phyloP scores from a whole-genome alignment of 73 alveolate species.

The Blepharisma japonicum region DNA sequence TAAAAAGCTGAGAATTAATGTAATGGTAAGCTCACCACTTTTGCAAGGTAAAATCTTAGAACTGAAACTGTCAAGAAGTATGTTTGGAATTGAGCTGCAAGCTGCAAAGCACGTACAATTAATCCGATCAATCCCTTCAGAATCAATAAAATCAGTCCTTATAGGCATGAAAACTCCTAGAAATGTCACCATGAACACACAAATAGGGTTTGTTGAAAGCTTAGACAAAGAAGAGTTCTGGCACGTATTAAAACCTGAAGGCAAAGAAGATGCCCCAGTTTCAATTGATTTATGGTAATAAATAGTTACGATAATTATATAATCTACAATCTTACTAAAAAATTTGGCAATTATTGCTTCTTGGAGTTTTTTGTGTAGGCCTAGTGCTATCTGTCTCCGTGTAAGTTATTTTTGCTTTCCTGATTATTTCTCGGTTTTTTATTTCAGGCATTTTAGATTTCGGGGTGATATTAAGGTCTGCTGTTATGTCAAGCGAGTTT shows the following conservation, averaged over 20 bases:
- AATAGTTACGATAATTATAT: not conserved
- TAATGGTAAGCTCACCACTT: conserved; percentile 67
- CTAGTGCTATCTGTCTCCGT: too few relatives aligned
- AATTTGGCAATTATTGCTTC: too few relatives aligned
- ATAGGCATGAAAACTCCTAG: conserved; percentile 79
- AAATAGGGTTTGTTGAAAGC: conserved; percentile 55
- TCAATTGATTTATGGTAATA: conserved; percentile 17
- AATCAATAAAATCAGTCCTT: conserved; percentile 49
- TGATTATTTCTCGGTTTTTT: too few relatives aligned
- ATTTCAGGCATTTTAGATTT: too few relatives aligned
- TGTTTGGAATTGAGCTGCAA: conserved; percentile 47
- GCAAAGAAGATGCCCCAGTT: conserved; percentile 16
- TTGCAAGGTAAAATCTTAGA: conserved; percentile 70
- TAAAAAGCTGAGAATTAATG: conserved; percentile 59
- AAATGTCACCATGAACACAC: conserved; percentile 66
- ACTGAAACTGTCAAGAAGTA: conserved; percentile 51
- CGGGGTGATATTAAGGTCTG: too few relatives aligned
- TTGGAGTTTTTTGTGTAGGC: too few relatives aligned
- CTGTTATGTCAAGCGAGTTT: too few relatives aligned
- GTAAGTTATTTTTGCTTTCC: too few relatives aligned
- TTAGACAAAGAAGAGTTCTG: conserved; percentile 66
- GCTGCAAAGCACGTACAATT: conserved; percentile 78
- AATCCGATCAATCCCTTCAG: conserved; percentile 77
- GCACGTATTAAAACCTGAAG: conserved; percentile 56
- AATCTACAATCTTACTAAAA: too few relatives aligned